Base-by-base conservation (phyloP, 108 stramenopile genomes). In the Skeletonema menzelii region DNA sequence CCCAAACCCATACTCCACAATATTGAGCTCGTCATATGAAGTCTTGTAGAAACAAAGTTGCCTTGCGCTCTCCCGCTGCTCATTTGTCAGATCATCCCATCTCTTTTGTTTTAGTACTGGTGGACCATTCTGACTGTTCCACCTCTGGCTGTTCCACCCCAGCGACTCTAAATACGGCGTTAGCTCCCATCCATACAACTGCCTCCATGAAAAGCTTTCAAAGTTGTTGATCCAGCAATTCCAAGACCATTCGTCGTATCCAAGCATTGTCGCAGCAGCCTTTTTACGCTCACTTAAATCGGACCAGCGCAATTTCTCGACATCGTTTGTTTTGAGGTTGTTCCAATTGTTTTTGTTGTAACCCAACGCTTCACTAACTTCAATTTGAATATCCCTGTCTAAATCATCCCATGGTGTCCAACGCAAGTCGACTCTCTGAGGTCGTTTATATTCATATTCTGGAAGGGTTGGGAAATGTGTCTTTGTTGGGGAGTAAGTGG, bases 221-320 rank as follows among this genome's bases (percentile, higher is more conserved):
- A 56, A 70, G 42, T 70, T 56, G 27, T 70, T 70, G 42, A 42
- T 42, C 69, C 69, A 70, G 24, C 69, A 70, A 49, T 70, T 70
- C 69, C 69, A 70, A 56, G 69, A 70, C 15, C 32, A 24, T 30
- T 60, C 28, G 37, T 70, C 59, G 22, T 61, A 70, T 7, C 69
- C 69, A 12, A 79, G 56, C 31, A 30, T 38, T 12, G 11, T 20
- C 0, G 73, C 58, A n/a, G 67, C 73, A 31, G n/a, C 19, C 64
- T 40, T 46, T 28, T 79, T 56, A 1, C 46, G 11, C 3, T 49
- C 47, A 30, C 70, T 62, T 27, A 77, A 34, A 55, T 72, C 63
- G n/a, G 34, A 12, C 61, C 70, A 77, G 14, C 56, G 32, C 2
- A 57, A n/a, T 4, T 15, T 22, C 35, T 76, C 75, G 20, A 72